These are phyloP conservation scores for Plasmodium gaboni DNA, from an alignment of 169 alveolate genomes.

Conservation along the genomic window DNA sequence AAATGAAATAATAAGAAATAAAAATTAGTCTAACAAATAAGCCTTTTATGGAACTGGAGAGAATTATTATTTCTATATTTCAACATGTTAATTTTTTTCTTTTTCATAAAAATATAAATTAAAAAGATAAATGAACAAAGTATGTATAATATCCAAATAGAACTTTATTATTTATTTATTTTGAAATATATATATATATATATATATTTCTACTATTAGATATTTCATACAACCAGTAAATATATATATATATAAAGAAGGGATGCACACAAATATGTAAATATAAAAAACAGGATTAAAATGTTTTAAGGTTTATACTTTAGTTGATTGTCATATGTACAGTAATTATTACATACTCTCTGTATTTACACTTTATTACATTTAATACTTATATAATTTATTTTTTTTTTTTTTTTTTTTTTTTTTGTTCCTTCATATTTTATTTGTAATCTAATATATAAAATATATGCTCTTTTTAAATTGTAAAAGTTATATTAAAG, in stretches of 20 bases:
- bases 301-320: too few relatives aligned
- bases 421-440: too few relatives aligned
- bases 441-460: too few relatives aligned
- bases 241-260: not conserved
- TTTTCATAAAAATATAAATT: conserved; percentile 14
- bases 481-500: too few relatives aligned
- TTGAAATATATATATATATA: not conserved
- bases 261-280: conserved; percentile 5
- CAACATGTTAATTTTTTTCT: conserved; percentile 10
- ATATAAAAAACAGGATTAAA: not conserved
- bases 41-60: conserved; percentile 18
- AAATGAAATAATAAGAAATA: not conserved
- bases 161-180: too few relatives aligned
- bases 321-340: too few relatives aligned
- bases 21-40: not conserved
- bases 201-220: not conserved
- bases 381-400: not conserved
- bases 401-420: too few relatives aligned
- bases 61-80: conserved; percentile 36
- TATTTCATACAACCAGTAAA: not conserved
- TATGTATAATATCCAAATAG: not conserved
- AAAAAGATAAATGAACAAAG: conserved; percentile 25
- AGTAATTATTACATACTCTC: conserved; percentile 38
- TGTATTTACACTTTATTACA: conserved; percentile 52
- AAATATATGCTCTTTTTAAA: too few relatives aligned